Evolutionary conservation across 179 eudicot species (phyloP).

Genomic region (Kewa caespitosa): DNA sequence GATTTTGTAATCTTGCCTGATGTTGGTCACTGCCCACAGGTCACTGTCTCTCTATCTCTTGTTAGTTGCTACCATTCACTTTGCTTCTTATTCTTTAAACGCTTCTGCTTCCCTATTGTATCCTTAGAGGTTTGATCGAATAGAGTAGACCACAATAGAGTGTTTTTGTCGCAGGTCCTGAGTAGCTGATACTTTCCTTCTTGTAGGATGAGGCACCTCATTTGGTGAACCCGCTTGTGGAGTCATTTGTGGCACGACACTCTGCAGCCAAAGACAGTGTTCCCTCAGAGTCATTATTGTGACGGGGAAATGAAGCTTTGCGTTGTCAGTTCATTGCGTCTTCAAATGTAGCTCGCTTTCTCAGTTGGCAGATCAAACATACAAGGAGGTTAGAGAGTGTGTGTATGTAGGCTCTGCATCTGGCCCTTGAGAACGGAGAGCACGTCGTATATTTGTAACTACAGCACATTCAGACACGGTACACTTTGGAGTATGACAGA

Average conservation of each 20-base stretch:
- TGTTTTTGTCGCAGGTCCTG: background rate
- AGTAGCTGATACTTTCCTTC: background rate
- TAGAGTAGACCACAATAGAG: background rate
- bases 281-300: slow-evolving; percentile 22
- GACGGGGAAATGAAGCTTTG: background rate
- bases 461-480: too few species aligned
- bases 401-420: too few species aligned
- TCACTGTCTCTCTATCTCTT: slow-evolving; percentile 30
- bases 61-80: background rate
- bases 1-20: slow-evolving; percentile 78
- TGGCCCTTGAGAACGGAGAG: too few species aligned
- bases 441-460: too few species aligned
- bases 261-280: slow-evolving; percentile 27
- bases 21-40: slow-evolving; percentile 99
- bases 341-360: background rate
- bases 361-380: background rate
- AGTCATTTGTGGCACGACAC: slow-evolving; percentile 86
- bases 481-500: too few species aligned
- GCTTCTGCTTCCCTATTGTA: too few species aligned
- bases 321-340: background rate
- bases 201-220: slow-evolving; percentile 96
- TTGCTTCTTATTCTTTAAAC: background rate
- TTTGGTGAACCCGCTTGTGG: slow-evolving; percentile 78
- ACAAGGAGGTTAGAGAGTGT: background rate
- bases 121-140: too few species aligned